phyloP scores from a whole-genome alignment of 2,329 filamentous ascomycete species.

The Talaromyces marneffei region DNA sequence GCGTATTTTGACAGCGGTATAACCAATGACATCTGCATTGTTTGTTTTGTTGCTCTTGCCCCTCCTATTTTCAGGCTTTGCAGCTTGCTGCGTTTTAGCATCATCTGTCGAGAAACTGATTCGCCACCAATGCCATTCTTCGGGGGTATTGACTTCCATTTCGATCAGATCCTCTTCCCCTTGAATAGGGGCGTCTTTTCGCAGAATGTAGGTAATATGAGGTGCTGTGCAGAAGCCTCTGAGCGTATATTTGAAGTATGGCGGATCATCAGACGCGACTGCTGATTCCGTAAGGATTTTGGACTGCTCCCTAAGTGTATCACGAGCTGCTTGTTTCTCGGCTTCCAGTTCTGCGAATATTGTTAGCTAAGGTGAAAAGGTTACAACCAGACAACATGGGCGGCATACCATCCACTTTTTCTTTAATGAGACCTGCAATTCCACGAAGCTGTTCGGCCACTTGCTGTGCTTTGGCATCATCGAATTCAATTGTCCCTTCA shows the following conservation, averaged over 20 bases:
- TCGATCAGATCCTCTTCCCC: slow-evolving; percentile 12
- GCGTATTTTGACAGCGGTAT: slow-evolving; percentile 39
- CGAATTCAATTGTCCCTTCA: slow-evolving; percentile 14
- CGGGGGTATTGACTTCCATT: slow-evolving; percentile 19
- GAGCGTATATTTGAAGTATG: slow-evolving; percentile 49
- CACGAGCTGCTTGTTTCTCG: slow-evolving; percentile 36
- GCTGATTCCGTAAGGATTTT: slow-evolving; percentile 44
- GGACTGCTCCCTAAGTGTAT: slow-evolving; percentile 40
- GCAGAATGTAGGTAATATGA: slow-evolving; percentile 53
- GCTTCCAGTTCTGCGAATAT: slow-evolving; percentile 36
- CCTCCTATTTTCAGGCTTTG: slow-evolving; percentile 16
- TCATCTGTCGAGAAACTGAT: slow-evolving; percentile 46
- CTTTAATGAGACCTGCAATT: slow-evolving; percentile 35
- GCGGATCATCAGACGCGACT: slow-evolving; percentile 34
- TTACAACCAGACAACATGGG: not conserved
- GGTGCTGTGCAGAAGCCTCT: slow-evolving; percentile 54
- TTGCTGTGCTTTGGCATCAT: slow-evolving; percentile 21
- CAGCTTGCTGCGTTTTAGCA: slow-evolving; percentile 31
- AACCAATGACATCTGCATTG: slow-evolving; percentile 34
- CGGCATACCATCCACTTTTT: slow-evolving; percentile 37
- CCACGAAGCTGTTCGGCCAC: slow-evolving; percentile 31
- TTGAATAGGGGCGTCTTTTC: slow-evolving; percentile 30
- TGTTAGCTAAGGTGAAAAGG: not conserved
- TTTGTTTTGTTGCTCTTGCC: slow-evolving; percentile 16
- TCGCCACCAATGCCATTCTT: slow-evolving; percentile 52